These are phyloP conservation scores for Cubamyces lactineus DNA, from an alignment of 768 basidiomycete genomes.

Conservation along the genomic window DNA sequence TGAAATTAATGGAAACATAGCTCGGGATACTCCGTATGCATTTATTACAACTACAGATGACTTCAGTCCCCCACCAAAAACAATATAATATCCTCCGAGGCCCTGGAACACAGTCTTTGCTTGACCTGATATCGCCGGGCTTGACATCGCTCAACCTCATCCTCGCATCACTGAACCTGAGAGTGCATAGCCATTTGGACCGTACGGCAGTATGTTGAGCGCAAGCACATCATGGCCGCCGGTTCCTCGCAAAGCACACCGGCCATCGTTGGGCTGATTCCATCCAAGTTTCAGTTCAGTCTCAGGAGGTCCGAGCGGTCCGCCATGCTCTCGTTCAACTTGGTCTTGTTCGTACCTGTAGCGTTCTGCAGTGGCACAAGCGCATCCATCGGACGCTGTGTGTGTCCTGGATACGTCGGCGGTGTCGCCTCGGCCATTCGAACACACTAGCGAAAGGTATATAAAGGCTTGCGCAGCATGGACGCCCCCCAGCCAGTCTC, in stretches of 20 bases:
- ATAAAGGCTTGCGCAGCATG: not conserved
- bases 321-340: not conserved
- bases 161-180: not conserved
- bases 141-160: too few species aligned
- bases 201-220: not conserved
- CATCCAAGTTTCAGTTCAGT: slow-evolving; percentile 10
- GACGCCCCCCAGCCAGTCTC: slow-evolving; percentile 14
- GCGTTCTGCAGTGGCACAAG: not conserved
- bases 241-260: not conserved
- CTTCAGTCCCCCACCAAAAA: too few species aligned
- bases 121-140: too few species aligned
- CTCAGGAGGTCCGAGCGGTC: not conserved
- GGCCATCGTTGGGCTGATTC: not conserved
- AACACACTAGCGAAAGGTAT: not conserved
- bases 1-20: too few species aligned
- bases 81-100: too few species aligned
- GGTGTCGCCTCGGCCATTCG: not conserved
- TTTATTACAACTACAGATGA: too few species aligned
- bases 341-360: slow-evolving; percentile 16
- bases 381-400: too few species aligned
- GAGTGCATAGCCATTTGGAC: not conserved
- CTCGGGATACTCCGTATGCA: too few species aligned
- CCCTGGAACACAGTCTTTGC: too few species aligned
- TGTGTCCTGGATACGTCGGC: not conserved
- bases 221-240: not conserved